phyloP scores from a whole-genome alignment of 192 early-diverging fungal species.

The Coemansia aciculifera region DNA sequence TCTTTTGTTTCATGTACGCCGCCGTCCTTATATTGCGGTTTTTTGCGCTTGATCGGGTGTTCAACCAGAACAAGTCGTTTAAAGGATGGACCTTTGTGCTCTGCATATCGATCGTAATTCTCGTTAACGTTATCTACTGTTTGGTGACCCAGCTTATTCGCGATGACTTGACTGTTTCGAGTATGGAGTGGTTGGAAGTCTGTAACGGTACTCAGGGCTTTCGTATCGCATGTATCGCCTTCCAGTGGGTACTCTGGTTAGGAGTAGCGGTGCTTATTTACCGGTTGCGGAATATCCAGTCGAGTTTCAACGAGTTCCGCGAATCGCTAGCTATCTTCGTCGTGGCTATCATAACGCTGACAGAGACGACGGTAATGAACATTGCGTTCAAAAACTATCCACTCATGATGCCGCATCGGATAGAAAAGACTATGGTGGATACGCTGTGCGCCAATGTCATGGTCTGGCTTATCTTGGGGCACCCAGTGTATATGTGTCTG shows the following conservation, averaged over 20 bases:
- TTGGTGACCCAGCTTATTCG: slow-evolving; percentile 29
- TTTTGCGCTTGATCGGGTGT: slow-evolving; percentile 48
- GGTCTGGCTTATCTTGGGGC: slow-evolving; percentile 38
- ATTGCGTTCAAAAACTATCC: slow-evolving; percentile 30
- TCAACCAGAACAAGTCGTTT: slow-evolving; percentile 51
- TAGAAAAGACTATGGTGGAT: slow-evolving; percentile 44
- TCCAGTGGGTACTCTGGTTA: slow-evolving; percentile 44
- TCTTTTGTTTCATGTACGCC: slow-evolving; percentile 36
- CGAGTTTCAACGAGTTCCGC: slow-evolving; percentile 53
- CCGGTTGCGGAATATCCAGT: slow-evolving; percentile 52
- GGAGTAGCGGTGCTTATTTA: slow-evolving; percentile 36
- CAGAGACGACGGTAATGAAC: slow-evolving; percentile 38
- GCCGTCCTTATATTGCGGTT: slow-evolving; percentile 40
- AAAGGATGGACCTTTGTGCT: slow-evolving; percentile 9
- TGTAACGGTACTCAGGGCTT: slow-evolving; percentile 26
- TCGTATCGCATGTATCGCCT: slow-evolving; percentile 23
- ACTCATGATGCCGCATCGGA: slow-evolving; percentile 27
- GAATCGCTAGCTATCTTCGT: slow-evolving; percentile 42
- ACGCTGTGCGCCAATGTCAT: slow-evolving; percentile 29
- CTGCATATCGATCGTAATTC: slow-evolving; percentile 5
- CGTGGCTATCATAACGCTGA: slow-evolving; percentile 27
- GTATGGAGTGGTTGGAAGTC: slow-evolving; percentile 10
- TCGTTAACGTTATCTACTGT: slow-evolving; percentile 19
- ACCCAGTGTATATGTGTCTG: slow-evolving; percentile 41
- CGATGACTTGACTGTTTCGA: slow-evolving; percentile 13